A percentile compares a stretch with the other conserved stretches of the same genome.
phyloP scores from a whole-genome alignment of 306 rosid species.

The Pyrus betulifolia region DNA sequence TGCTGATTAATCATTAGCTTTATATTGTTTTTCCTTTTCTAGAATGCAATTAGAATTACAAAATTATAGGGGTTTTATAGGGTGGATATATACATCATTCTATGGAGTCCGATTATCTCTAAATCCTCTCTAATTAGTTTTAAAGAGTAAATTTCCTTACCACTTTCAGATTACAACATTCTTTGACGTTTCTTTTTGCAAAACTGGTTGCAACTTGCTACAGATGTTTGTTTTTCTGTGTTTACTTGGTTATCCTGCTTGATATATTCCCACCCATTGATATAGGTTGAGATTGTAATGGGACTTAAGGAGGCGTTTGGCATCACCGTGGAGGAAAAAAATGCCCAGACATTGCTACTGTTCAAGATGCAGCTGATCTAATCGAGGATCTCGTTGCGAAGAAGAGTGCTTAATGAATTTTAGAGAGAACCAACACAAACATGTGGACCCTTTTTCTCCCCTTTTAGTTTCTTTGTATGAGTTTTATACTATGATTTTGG shows the following conservation, averaged over 20 bases:
- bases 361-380: slow-evolving; percentile 88
- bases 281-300: slow-evolving; percentile 96
- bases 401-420: slow-evolving; percentile 29
- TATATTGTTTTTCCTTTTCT: background rate
- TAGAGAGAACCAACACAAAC: background rate
- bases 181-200: too few relatives aligned
- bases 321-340: slow-evolving; percentile 72
- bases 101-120: background rate
- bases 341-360: slow-evolving; percentile 85
- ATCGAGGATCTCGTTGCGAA: slow-evolving; percentile 57
- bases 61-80: background rate
- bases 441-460: background rate
- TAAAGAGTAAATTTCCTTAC: too few relatives aligned
- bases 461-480: background rate
- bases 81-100: background rate
- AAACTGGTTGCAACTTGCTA: background rate
- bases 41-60: background rate
- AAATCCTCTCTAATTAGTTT: too few relatives aligned
- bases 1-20: background rate
- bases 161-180: too few relatives aligned
- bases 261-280: background rate
- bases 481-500: slow-evolving; percentile 2
- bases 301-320: slow-evolving; percentile 90
- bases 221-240: background rate
- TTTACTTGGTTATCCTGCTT: background rate